phyloP scores from a whole-genome alignment of 345 rosid species.

The Ricinus communis region DNA sequence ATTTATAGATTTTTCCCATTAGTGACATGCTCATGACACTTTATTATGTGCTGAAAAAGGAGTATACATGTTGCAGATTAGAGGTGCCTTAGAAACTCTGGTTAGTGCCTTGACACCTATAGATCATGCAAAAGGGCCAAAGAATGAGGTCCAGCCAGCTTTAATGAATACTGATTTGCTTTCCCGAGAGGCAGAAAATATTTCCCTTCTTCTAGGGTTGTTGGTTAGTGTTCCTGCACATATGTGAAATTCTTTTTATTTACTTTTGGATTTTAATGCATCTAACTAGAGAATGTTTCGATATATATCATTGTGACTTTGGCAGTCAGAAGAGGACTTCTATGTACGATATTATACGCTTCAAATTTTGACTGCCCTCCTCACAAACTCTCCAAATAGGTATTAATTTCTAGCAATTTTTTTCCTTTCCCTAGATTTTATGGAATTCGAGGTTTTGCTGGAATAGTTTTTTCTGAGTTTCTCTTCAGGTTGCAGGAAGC shows the following conservation, averaged over 20 bases:
- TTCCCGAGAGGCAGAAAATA: conserved; percentile 87
- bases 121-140: conserved; percentile 69
- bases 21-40: neutral
- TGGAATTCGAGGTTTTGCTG: conserved; percentile 21
- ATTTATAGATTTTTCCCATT: neutral
- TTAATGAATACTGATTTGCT: conserved; percentile 94
- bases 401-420: conserved; percentile 32
- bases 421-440: neutral
- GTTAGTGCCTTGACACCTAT: conserved; percentile 86
- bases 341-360: conserved; percentile 93
- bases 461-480: conserved; percentile 41
- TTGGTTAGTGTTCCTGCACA: conserved; percentile 53
- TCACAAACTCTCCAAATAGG: conserved; percentile 87
- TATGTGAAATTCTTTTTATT: conserved; percentile 4
- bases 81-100: conserved; percentile 93
- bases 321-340: conserved; percentile 94
- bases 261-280: neutral
- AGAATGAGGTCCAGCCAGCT: conserved; percentile 83
- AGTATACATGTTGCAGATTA: conserved; percentile 50
- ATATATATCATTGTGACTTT: conserved; percentile 13
- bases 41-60: too few species aligned
- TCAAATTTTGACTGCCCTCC: conserved; percentile 93
- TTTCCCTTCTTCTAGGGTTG: conserved; percentile 87
- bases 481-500: conserved; percentile 97
- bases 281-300: neutral